These are phyloP conservation scores for Fusarium sp. DNA, from an alignment of 2,329 filamentous ascomycete genomes.

Conservation along the genomic window DNA sequence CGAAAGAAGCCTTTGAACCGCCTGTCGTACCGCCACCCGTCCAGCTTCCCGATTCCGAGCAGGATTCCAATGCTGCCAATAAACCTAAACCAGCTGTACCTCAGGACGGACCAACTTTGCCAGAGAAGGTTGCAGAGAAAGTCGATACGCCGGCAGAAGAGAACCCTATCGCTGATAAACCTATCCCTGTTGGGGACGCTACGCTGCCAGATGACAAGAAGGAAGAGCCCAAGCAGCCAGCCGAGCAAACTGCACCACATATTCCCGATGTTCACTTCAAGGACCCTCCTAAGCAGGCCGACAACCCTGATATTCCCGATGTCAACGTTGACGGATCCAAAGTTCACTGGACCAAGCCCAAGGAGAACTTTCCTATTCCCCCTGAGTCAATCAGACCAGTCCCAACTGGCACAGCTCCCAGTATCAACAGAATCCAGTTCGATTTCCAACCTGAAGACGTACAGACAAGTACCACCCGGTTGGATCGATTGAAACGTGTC, in stretches of 20 bases:
- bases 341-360: constrained; percentile 77
- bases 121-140: background rate
- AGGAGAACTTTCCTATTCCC: constrained; percentile 81
- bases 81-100: constrained; percentile 13
- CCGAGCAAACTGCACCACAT: constrained; percentile 23
- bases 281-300: constrained; percentile 40
- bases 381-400: constrained; percentile 76
- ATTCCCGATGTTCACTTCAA: constrained; percentile 40
- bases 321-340: constrained; percentile 32
- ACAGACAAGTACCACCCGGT: constrained; percentile 67
- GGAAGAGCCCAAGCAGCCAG: constrained; percentile 3
- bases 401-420: constrained; percentile 74
- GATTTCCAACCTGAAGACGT: constrained; percentile 73
- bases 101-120: constrained; percentile 8
- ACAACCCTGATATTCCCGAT: constrained; percentile 25
- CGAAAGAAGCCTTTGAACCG: constrained; percentile 31
- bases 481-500: constrained; percentile 71
- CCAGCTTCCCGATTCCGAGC: constrained; percentile 25
- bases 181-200: constrained; percentile 4
- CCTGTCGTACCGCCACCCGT: constrained; percentile 23
- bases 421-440: constrained; percentile 81
- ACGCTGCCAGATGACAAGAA: background rate
- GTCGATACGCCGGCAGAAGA: constrained; percentile 4
- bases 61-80: constrained; percentile 13
- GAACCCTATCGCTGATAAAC: constrained; percentile 14